Conservation (phyloP, 169 alveolate species). For the Babesia ovis region DNA sequence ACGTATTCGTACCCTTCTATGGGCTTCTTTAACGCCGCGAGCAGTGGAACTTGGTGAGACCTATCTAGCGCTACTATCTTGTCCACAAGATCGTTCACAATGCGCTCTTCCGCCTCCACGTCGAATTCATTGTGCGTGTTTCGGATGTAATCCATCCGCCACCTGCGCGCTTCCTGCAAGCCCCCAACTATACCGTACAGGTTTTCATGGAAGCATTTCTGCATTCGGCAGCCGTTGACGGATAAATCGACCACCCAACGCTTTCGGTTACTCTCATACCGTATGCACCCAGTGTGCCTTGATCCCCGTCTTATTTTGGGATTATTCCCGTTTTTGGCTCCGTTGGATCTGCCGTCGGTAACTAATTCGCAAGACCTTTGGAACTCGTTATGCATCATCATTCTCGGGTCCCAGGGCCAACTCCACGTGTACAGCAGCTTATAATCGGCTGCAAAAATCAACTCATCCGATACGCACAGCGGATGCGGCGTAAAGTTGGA, state of each 20-base stretch:
- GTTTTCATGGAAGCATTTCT: constrained; percentile 69
- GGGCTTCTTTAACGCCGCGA: constrained; percentile 46
- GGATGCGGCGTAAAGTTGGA: constrained; percentile 23
- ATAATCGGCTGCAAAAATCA: constrained; percentile 25
- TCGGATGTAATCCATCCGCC: constrained; percentile 58
- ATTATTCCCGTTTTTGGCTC: neutral
- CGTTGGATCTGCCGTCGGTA: neutral
- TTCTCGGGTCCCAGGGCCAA: constrained; percentile 31
- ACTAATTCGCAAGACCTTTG: neutral
- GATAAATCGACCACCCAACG: constrained; percentile 70
- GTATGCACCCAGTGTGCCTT: constrained; percentile 65
- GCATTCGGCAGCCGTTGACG: constrained; percentile 57
- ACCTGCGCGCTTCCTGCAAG: constrained; percentile 56
- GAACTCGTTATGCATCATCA: neutral
- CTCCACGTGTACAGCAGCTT: constrained; percentile 20
- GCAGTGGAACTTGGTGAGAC: constrained; percentile 8
- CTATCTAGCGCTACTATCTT: constrained; percentile 39
- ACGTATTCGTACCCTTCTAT: constrained; percentile 36
- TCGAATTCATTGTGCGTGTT: constrained; percentile 11
- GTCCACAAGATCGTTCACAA: constrained; percentile 57
- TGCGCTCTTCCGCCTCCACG: constrained; percentile 33
- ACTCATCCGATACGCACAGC: constrained; percentile 14
- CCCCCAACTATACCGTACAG: constrained; percentile 64
- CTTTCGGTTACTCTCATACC: constrained; percentile 60
- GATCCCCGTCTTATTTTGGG: constrained; percentile 6